A percentile compares a stretch with the other conserved stretches of the same genome.
phyloP scores from a whole-genome alignment of 306 rosid genomes.

The Corylus americana region DNA sequence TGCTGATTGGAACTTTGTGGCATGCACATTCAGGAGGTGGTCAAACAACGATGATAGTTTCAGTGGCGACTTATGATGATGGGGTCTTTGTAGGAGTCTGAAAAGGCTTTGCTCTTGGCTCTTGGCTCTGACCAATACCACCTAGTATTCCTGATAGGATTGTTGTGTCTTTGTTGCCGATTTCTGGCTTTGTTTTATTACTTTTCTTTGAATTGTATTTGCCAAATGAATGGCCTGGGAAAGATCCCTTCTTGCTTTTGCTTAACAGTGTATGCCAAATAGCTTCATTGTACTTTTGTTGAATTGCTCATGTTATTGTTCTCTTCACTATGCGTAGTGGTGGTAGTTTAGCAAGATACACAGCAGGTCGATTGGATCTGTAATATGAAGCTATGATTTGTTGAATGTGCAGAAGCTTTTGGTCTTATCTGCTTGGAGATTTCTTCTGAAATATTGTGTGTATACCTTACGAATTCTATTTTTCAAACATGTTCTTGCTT shows the following conservation, averaged over 20 bases:
- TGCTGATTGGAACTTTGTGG: constrained; percentile 48
- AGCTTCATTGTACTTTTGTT: neutral
- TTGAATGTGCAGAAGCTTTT: neutral
- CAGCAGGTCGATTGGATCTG: neutral
- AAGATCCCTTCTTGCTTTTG: neutral
- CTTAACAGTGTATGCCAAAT: neutral
- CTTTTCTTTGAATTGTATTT: neutral
- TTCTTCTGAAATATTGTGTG: neutral
- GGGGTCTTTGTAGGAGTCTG: constrained; percentile 14
- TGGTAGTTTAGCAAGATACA: neutral
- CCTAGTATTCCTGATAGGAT: constrained; percentile 3
- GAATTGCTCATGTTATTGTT: neutral
- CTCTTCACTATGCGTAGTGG: no score
- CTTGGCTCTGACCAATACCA: constrained; percentile 5
- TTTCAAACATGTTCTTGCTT: neutral
- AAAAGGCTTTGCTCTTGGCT: constrained; percentile 1
- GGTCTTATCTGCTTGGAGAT: neutral
- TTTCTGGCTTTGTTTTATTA: constrained; percentile 10
- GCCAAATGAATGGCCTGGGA: neutral
- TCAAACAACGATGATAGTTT: constrained; percentile 36
- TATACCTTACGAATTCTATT: neutral
- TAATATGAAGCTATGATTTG: neutral
- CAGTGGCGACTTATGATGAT: constrained; percentile 31
- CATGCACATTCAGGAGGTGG: constrained; percentile 58
- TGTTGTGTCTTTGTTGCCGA: constrained; percentile 23